Conservation (phyloP, 1,284 basidiomycete genomes). For the Lignosus rhinocerotis region DNA sequence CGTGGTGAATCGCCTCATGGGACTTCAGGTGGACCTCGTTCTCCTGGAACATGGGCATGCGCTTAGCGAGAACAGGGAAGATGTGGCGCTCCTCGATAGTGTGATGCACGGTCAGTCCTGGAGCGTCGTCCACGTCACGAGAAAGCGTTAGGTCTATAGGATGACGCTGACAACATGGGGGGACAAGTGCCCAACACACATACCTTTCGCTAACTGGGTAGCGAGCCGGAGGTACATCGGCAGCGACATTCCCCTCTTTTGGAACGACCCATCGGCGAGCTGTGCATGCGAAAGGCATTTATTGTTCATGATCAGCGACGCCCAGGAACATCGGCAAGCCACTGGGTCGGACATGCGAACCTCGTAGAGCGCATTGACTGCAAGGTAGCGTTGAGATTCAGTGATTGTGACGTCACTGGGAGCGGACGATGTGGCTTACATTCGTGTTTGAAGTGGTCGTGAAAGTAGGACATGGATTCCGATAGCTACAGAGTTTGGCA, state of each 20-base stretch:
- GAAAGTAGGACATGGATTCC: constrained; percentile 30
- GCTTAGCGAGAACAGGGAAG: constrained; percentile 64
- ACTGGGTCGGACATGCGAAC: constrained; percentile 11
- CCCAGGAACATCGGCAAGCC: background rate
- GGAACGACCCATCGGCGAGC: constrained; percentile 35
- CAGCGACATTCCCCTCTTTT: constrained; percentile 29
- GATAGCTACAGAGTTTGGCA: constrained; percentile 22
- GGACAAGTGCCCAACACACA: background rate
- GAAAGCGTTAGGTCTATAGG: background rate
- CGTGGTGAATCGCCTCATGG: constrained; percentile 69
- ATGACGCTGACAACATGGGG: too few relatives aligned
- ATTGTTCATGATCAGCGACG: background rate
- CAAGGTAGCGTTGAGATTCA: background rate
- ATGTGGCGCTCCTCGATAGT: constrained; percentile 63
- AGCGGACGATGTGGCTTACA: constrained; percentile 23
- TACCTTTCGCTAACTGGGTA: constrained; percentile 24
- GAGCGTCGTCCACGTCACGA: background rate
- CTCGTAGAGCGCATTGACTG: constrained; percentile 31
- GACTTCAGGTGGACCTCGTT: constrained; percentile 56
- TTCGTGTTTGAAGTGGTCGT: constrained; percentile 34
- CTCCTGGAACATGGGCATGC: constrained; percentile 60
- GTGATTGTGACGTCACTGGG: too few relatives aligned
- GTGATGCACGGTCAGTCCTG: constrained; percentile 65
- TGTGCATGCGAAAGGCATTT: constrained; percentile 5
- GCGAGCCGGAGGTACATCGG: constrained; percentile 29